Percentiles rank a stretch among this genome's conserved stretches.
phyloP scores from a whole-genome alignment of 2,329 filamentous ascomycete species.

The Cyclaneusma minus region DNA sequence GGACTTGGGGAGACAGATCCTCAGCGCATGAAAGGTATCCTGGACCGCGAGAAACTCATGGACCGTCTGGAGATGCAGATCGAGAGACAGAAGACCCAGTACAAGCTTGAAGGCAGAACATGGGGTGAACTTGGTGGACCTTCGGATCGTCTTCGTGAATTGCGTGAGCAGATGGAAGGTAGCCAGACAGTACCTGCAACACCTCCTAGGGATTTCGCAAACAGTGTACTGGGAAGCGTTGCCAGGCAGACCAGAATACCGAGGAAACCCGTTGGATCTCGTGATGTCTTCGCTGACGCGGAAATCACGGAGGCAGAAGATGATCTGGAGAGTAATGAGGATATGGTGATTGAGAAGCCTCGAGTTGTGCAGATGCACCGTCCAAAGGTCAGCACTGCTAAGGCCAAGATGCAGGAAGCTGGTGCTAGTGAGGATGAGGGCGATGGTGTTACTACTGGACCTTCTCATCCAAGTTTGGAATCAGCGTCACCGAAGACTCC shows the following conservation, averaged over 20 bases:
- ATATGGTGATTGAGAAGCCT: constrained; percentile 50
- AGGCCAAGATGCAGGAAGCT: constrained; percentile 55
- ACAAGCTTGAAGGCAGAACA: constrained; percentile 84
- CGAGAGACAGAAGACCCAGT: constrained; percentile 93
- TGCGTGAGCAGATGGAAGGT: constrained; percentile 89
- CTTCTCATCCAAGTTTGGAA: constrained; percentile 61
- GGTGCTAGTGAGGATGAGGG: constrained; percentile 26
- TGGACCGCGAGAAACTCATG: constrained; percentile 87
- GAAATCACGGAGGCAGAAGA: constrained; percentile 29
- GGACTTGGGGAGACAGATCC: constrained; percentile 48
- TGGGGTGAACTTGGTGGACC: constrained; percentile 74
- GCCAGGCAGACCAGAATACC: constrained; percentile 41
- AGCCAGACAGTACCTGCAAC: constrained; percentile 33
- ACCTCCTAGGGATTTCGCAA: constrained; percentile 47
- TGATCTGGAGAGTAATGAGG: constrained; percentile 36
- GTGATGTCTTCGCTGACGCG: constrained; percentile 19
- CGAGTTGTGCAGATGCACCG: constrained; percentile 65
- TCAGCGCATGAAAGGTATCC: constrained; percentile 72
- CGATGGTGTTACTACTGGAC: constrained; percentile 57
- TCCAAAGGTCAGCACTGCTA: constrained; percentile 44
- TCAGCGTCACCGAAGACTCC: constrained; percentile 44
- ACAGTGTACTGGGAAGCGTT: constrained; percentile 60
- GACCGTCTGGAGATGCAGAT: constrained; percentile 88
- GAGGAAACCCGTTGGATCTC: constrained; percentile 33
- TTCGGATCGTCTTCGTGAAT: constrained; percentile 78